phyloP scores from a whole-genome alignment of 805 yeast genomes.

The Saccharomycopsis fibuligera region DNA sequence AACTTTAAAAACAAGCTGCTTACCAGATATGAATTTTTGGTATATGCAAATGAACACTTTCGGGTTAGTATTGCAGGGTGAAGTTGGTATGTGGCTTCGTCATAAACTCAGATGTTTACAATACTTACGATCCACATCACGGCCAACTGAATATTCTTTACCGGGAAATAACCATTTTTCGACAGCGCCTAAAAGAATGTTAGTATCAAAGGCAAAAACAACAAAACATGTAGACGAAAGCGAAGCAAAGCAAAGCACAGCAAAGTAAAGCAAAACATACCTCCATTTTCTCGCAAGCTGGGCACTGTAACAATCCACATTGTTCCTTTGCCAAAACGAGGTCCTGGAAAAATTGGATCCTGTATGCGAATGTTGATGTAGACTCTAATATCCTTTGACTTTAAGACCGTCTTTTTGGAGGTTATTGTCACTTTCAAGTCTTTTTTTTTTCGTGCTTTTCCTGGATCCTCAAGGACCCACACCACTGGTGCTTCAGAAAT shows the following conservation, averaged over 20 bases:
- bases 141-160: conserved; percentile 12
- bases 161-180: conserved; percentile 9
- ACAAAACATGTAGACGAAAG: background rate
- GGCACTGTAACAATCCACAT: conserved; percentile 9
- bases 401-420: too few species aligned
- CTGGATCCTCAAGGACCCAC: background rate
- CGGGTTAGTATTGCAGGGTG: background rate
- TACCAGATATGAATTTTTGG: conserved; percentile 2
- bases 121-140: background rate
- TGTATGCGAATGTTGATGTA: too few species aligned
- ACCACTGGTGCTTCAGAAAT: background rate
- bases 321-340: background rate
- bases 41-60: background rate
- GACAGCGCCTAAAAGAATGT: background rate
- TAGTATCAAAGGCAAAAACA: background rate
- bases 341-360: too few species aligned
- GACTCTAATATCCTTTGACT: too few species aligned
- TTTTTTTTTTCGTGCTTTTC: background rate
- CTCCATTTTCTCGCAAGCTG: background rate
- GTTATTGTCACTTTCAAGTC: too few species aligned
- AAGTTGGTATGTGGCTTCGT: too few species aligned
- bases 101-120: too few species aligned
- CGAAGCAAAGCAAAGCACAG: too few species aligned
- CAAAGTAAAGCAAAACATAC: background rate
- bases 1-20: background rate